Conservation (phyloP, 2,329 filamentous ascomycete species). For the Hortaea werneckii region DNA sequence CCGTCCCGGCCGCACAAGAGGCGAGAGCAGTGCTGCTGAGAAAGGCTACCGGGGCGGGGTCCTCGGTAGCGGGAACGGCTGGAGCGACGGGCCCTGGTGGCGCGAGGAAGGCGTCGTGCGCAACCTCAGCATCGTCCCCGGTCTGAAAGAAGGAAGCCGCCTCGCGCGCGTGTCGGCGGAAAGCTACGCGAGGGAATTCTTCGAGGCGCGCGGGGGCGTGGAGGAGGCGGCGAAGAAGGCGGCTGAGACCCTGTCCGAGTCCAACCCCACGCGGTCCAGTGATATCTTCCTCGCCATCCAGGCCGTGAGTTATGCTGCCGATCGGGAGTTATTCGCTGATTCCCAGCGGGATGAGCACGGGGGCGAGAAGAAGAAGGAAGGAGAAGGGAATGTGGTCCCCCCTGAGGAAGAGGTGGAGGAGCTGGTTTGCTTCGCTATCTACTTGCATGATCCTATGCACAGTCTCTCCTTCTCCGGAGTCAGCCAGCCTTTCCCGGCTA, state of each 20-base stretch:
- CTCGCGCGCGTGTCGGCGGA: slow-evolving; percentile 84
- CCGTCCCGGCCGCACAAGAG: slow-evolving; percentile 32
- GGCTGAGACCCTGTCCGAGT: slow-evolving; percentile 67
- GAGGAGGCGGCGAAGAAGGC: slow-evolving; percentile 71
- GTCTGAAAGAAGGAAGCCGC: slow-evolving; percentile 78
- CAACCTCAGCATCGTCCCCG: slow-evolving; percentile 69
- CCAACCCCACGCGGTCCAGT: slow-evolving; percentile 81
- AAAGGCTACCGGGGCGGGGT: slow-evolving; percentile 40
- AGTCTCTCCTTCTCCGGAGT: slow-evolving; percentile 76
- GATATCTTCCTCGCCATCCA: slow-evolving; percentile 96
- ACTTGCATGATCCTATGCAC: slow-evolving; percentile 80
- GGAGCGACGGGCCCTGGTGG: slow-evolving; percentile 98
- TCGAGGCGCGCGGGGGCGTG: slow-evolving; percentile 64
- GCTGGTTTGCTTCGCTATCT: slow-evolving; percentile 63
- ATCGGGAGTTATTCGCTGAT: slow-evolving; percentile 58
- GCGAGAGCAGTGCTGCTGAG: slow-evolving; percentile 46
- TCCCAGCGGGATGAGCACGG: slow-evolving; percentile 23
- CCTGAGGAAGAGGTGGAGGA: slow-evolving; percentile 45
- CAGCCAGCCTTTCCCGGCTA: slow-evolving; percentile 71
- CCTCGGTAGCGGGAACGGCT: slow-evolving; percentile 46
- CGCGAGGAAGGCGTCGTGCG: slow-evolving; percentile 53
- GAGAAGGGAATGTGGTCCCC: slow-evolving; percentile 39
- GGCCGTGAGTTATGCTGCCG: slow-evolving; percentile 59
- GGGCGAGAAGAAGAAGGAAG: slow-evolving; percentile 45
- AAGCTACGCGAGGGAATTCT: slow-evolving; percentile 77